These are phyloP conservation scores for Claviceps digitariae DNA, from an alignment of 2,329 filamentous ascomycete species.

Conservation along the genomic window DNA sequence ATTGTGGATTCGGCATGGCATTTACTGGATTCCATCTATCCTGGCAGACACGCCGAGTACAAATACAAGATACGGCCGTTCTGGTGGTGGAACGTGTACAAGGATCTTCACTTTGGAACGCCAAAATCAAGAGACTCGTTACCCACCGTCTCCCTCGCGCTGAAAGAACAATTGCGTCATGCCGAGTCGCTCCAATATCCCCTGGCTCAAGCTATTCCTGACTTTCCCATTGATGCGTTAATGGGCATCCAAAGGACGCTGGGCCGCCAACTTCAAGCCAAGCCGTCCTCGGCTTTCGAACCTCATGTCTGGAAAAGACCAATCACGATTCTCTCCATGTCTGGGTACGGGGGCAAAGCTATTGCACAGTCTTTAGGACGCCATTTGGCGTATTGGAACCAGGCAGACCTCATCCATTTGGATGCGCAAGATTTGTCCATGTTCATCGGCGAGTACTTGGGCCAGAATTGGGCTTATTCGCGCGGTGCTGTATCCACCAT, in stretches of 20 bases:
- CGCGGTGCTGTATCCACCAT: constrained; percentile 38
- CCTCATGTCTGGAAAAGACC: constrained; percentile 22
- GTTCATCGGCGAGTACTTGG: constrained; percentile 56
- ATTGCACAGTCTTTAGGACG: constrained; percentile 40
- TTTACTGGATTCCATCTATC: constrained; percentile 20
- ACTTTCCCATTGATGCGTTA: constrained; percentile 21
- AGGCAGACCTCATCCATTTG: constrained; percentile 54
- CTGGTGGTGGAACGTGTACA: constrained; percentile 28
- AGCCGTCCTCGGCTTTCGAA: constrained; percentile 17
- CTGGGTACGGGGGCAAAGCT: constrained; percentile 24
- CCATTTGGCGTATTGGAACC: constrained; percentile 45
- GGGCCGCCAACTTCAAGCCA: constrained; percentile 15
- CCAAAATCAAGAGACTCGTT: constrained; percentile 18
- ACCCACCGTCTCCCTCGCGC: constrained; percentile 12
- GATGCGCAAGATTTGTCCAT: constrained; percentile 58
- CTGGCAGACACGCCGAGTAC: constrained; percentile 21
- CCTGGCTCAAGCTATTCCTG: constrained; percentile 21
- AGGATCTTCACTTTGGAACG: constrained; percentile 18
- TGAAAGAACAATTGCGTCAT: constrained; percentile 16
- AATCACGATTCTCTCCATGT: constrained; percentile 23
- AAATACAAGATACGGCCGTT: constrained; percentile 21
- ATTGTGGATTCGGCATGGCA: constrained; percentile 25
- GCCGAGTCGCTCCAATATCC: constrained; percentile 20
- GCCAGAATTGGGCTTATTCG: constrained; percentile 39
- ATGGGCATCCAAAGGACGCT: constrained; percentile 17